These are phyloP conservation scores for Tulasnella calospora DNA, from an alignment of 768 basidiomycete genomes.

Conservation along the genomic window DNA sequence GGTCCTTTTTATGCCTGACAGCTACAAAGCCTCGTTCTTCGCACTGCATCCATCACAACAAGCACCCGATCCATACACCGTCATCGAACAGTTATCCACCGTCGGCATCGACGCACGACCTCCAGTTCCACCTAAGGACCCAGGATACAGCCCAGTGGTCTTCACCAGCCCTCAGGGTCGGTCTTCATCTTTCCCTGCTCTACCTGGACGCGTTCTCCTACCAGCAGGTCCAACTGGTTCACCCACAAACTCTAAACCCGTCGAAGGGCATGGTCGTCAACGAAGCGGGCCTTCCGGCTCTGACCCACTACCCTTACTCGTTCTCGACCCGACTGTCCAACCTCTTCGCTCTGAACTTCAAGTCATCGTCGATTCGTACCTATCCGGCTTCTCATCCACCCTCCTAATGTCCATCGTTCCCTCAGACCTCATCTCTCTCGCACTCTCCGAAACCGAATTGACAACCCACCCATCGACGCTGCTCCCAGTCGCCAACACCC, in stretches of 20 bases:
- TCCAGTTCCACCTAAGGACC: conserved; percentile 14
- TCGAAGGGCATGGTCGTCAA: neutral
- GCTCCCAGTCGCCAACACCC: conserved; percentile 20
- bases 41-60: conserved; percentile 13
- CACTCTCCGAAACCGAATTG: conserved; percentile 25
- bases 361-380: conserved; percentile 16
- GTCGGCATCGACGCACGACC: neutral
- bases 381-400: conserved; percentile 5
- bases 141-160: neutral
- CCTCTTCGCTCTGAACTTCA: conserved; percentile 21
- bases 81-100: conserved; percentile 18
- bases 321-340: conserved; percentile 18
- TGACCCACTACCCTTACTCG: neutral
- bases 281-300: neutral
- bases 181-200: neutral
- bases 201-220: neutral
- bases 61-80: conserved; percentile 17
- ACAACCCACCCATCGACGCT: conserved; percentile 21
- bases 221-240: neutral
- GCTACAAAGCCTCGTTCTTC: conserved; percentile 23
- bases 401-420: conserved; percentile 17
- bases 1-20: neutral
- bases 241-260: neutral
- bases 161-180: neutral
- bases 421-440: conserved; percentile 8